phyloP scores from a whole-genome alignment of 2,329 filamentous ascomycete species.

The Colletotrichum sp. region DNA sequence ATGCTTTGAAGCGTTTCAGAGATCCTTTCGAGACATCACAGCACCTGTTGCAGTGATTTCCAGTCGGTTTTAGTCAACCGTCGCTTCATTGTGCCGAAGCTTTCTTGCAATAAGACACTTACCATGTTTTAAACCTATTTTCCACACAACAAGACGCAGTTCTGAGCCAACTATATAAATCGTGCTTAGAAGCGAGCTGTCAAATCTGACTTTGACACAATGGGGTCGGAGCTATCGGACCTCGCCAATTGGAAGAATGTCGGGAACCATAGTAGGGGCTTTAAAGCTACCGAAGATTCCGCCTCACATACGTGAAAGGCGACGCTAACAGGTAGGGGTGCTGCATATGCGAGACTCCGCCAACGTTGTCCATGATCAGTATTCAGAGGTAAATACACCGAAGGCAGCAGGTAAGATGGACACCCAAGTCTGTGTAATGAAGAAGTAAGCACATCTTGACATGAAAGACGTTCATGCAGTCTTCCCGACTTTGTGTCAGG shows the following conservation, averaged over 20 bases:
- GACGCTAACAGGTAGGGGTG: not conserved
- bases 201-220: not conserved
- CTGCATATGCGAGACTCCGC: not conserved
- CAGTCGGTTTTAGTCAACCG: no score
- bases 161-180: not conserved
- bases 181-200: fast-evolving
- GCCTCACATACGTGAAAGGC: not conserved
- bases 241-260: not conserved
- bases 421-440: not conserved
- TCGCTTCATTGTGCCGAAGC: no score
- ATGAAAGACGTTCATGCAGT: no score
- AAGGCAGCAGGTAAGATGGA: not conserved
- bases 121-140: not conserved
- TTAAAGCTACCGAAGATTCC: not conserved
- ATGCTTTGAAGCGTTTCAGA: not conserved
- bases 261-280: not conserved
- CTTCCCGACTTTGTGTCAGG: fast-evolving
- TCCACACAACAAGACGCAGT: fast-evolving
- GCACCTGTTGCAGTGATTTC: no score
- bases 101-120: not conserved
- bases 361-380: not conserved
- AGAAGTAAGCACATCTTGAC: not conserved
- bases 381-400: not conserved
- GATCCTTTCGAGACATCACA: not conserved
- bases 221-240: fast-evolving